These are phyloP conservation scores for Glonium stellatum DNA, from an alignment of 495 filamentous ascomycete species.

Conservation along the genomic window DNA sequence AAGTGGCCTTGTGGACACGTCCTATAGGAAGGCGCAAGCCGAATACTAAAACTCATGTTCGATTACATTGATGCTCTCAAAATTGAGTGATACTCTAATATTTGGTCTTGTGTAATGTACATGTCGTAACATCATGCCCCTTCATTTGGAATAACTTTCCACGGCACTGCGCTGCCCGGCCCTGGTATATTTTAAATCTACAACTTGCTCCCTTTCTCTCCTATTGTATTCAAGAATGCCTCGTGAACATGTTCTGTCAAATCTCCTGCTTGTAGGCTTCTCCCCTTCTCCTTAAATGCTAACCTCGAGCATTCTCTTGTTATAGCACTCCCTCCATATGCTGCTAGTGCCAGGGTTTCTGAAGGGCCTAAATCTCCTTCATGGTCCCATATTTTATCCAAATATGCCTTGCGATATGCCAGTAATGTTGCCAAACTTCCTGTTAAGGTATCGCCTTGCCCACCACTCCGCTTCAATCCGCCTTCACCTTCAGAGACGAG, in stretches of 20 bases:
- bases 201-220: conserved; percentile 37
- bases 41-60: too few relatives aligned
- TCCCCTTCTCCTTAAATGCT: conserved; percentile 79
- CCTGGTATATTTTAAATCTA: neutral
- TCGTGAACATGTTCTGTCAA: conserved; percentile 83
- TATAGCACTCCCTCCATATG: conserved; percentile 77
- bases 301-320: conserved; percentile 87
- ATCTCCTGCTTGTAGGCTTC: conserved; percentile 89
- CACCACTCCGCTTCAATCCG: conserved; percentile 82
- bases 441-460: conserved; percentile 93
- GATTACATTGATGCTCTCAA: too few relatives aligned
- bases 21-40: too few relatives aligned
- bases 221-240: conserved; percentile 75
- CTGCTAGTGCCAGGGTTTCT: conserved; percentile 70
- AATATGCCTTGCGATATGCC: conserved; percentile 80
- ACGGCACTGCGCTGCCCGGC: neutral
- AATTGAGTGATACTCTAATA: neutral
- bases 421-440: conserved; percentile 82
- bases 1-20: too few relatives aligned
- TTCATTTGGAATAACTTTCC: neutral
- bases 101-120: neutral
- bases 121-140: neutral
- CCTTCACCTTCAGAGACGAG: conserved; percentile 67
- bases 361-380: conserved; percentile 47
- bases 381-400: conserved; percentile 75